Base-by-base conservation (phyloP, 208 protist genomes). In the Wallacemonas collosoma region DNA sequence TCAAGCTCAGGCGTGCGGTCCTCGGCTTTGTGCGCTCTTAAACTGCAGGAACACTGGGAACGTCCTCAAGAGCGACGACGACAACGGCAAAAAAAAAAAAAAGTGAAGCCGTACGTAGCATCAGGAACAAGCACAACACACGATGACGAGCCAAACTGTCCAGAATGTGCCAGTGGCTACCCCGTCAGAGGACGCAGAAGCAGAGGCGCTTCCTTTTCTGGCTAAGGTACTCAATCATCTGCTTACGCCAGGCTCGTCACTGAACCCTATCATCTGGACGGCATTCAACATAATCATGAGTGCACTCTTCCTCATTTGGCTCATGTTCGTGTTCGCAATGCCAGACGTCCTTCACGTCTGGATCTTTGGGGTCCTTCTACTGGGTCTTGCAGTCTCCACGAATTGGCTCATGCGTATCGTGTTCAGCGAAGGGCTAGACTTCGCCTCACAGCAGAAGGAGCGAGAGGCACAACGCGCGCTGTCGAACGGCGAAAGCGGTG, bases 341-440 rank as follows among this genome's bases (percentile, higher is more conserved):
- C 93, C 90, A 6, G 68, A 66, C 3, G 94, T 86, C 69, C 80
- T 95, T 41, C 93, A 97, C 71, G 77, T 97, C 4, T 97, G 93
- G 93, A 83, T 81, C 2, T 97, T 97, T 76, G 89, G 89, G n/a
- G 72, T 95, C 35, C 80, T 97, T n/a, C 86, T 84, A 2, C 53
- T 88, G 5, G 93, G 93, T 14, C 81, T 97, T 50, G 75, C 81
- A 1, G 68, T 82, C 38, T 95, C 89, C 1, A 97, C 93, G 17
- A 97, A 97, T 70, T 97, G 93, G 93, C 63, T 95, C 44, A 95
- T 97, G 89, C 87, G 85, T 61, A 78, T 94, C 41, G 56, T 94
- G 67, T 94, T 94, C 69, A 83, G 74, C 43, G 68, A 76, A 41
- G 84, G 82, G n/a, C 71, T 89, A 17, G 83, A 91, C 58, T 88